These are phyloP conservation scores for Kingdonia uniflora DNA, from an alignment of 164 flowering plant species.

Conservation along the genomic window DNA sequence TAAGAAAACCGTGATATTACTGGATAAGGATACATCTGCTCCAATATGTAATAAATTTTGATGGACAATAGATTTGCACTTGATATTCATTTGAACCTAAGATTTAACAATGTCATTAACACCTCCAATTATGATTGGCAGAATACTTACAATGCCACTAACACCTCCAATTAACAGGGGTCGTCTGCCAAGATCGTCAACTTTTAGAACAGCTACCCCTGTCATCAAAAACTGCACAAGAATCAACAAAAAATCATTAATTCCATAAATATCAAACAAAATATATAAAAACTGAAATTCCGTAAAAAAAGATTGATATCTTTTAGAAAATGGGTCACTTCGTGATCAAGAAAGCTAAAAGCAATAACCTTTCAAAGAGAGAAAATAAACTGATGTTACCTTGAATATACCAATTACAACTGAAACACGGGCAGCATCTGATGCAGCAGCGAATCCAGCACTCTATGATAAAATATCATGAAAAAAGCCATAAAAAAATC, in stretches of 20 bases:
- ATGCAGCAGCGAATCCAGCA: slow-evolving; percentile 92
- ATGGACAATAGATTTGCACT: too few species aligned
- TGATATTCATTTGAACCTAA: too few species aligned
- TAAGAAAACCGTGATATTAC: too few species aligned
- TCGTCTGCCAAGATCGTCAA: slow-evolving; percentile 85
- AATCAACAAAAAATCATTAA: slow-evolving; percentile 8
- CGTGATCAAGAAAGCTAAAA: background rate
- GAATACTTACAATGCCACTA: slow-evolving; percentile 60
- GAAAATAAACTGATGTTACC: slow-evolving; percentile 28
- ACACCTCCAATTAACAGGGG: slow-evolving; percentile 89
- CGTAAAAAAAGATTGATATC: background rate
- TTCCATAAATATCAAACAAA: background rate
- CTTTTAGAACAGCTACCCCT: slow-evolving; percentile 77
- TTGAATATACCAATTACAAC: slow-evolving; percentile 81
- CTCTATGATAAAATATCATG: slow-evolving; percentile 22
- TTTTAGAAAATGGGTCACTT: too few species aligned
- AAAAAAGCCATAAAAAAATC: background rate
- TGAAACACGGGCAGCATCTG: slow-evolving; percentile 88
- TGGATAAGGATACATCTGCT: too few species aligned
- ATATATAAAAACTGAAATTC: background rate
- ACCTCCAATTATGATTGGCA: slow-evolving; percentile 41
- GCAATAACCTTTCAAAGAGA: background rate
- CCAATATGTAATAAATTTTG: too few species aligned
- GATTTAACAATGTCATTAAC: slow-evolving; percentile 43
- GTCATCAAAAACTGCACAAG: slow-evolving; percentile 77